A percentile compares a stretch with the other conserved stretches of the same genome.
Evolutionary conservation across 805 yeast species (phyloP).

Genomic region (Candida alai): DNA sequence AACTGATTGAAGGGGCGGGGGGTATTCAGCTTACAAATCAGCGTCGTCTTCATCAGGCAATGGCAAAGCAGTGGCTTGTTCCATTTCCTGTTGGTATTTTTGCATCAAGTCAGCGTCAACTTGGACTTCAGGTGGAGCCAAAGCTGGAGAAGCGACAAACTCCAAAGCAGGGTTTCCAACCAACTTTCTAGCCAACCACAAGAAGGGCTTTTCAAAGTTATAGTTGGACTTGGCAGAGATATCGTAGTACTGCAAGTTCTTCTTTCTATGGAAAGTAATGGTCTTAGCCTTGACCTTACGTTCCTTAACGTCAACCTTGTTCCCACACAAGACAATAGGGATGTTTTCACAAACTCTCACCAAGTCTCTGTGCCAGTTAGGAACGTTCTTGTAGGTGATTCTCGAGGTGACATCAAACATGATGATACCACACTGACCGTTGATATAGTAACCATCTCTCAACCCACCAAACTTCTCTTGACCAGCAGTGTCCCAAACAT

Average conservation of each 20-base stretch:
- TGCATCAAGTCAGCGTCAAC: conserved; percentile 96
- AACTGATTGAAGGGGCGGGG: too few species aligned
- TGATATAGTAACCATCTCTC: conserved; percentile 99
- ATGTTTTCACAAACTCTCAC: conserved; percentile 99
- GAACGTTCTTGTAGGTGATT: conserved; percentile 99
- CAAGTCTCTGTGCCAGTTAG: conserved; percentile 99
- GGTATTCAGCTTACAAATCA: conserved; percentile 77
- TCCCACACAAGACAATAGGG: conserved; percentile 98
- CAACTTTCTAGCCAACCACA: conserved; percentile 99
- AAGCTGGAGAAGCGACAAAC: conserved; percentile 98
- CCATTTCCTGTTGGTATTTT: conserved; percentile 99
- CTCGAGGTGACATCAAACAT: conserved; percentile 99
- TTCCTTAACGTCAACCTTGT: conserved; percentile 99
- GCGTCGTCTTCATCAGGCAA: conserved; percentile 99
- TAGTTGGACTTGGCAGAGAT: conserved; percentile 99
- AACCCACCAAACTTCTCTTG: conserved; percentile 99
- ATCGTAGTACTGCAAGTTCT: conserved; percentile 98
- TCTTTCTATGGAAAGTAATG: conserved; percentile 99
- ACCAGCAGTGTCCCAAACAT: conserved; percentile 99
- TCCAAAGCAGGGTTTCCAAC: conserved; percentile 98
- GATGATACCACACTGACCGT: conserved; percentile 99
- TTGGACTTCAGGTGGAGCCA: conserved; percentile 99
- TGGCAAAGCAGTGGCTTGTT: conserved; percentile 98
- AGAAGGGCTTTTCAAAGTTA: conserved; percentile 99
- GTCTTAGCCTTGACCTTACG: conserved; percentile 99